Base-by-base conservation (phyloP, 768 basidiomycete genomes). In the Podaxis mareebaensis region DNA sequence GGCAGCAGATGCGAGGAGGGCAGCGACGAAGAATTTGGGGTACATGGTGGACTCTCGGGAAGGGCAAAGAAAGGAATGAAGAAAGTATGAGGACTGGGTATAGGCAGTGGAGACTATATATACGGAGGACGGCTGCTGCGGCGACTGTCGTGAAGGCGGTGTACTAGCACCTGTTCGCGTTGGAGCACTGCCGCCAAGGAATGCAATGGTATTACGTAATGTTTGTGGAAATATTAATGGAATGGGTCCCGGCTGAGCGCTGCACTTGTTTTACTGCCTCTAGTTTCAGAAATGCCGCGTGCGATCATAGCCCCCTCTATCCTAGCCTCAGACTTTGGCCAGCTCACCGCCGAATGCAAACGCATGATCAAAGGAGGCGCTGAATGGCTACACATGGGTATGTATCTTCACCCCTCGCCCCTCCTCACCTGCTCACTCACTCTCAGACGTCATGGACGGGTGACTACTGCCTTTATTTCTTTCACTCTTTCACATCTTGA, bases 351-450 rank as follows among this genome's bases (percentile, higher is more conserved):
- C 69, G 97, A 99, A 86, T 97, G 97, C 78, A 90, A 91, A 73
- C 85, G 95, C 54, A 99, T 99, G 95, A 94, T 98, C 65, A 88
- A 89, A 72, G 85, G 87, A 65, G 97, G 97, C 12, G 96, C 96
- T 22, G 91, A 99, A 75, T 99, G 97, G 97, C 84, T 98, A 63
- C 96, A 98, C 69, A 98, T 99, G 96, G 95, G 95, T 92, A 65
- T 67, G 73, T 68, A 30, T 36, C 49, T 11, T 54, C 46, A 51
- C 52, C 58, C 20, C 20, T 63, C 20, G 24, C 38, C 53, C 44
- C 52, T 30, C 36, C 39, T 28, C 33, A 38, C 57, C 8, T 60
- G 55, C 33, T 65, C 65, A 65, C 61, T 67, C 69, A 11, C 48
- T 54, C 55, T 30, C 65, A 97, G 95, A 99, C 80, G 88, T 99